Conservation (phyloP, 441 rosid genomes). For the Gossypium davidsonii region DNA sequence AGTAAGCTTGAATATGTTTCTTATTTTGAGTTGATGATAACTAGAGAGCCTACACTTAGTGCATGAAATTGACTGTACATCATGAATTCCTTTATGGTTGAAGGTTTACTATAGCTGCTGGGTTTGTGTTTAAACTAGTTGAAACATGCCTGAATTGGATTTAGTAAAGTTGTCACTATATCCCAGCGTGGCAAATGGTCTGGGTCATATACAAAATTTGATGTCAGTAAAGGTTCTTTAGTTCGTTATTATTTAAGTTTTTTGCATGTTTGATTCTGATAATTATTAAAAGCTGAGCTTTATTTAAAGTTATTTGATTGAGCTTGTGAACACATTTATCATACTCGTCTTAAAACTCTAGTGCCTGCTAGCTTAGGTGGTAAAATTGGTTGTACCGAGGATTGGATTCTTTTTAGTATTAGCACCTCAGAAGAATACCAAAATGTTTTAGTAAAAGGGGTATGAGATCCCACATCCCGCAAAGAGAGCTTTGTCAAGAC, state of each 20-base stretch:
- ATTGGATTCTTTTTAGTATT: neutral
- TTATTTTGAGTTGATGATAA: neutral
- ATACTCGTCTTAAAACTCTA: neutral
- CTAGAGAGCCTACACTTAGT: neutral
- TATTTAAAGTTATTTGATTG: neutral
- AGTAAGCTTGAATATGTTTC: slow-evolving; percentile 19
- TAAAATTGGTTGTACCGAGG: neutral
- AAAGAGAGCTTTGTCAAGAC: neutral
- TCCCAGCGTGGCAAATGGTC: neutral
- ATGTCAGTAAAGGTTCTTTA: neutral
- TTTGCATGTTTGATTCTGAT: neutral
- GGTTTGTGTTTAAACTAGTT: neutral
- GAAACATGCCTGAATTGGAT: slow-evolving; percentile 1
- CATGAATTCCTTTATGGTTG: neutral
- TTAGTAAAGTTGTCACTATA: neutral
- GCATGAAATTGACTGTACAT: neutral
- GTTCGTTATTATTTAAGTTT: neutral
- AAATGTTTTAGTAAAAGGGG: neutral
- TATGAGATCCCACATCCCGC: neutral
- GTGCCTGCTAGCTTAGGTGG: neutral
- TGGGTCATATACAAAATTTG: neutral
- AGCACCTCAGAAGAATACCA: slow-evolving; percentile 2
- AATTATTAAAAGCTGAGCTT: neutral
- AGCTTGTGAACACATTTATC: neutral
- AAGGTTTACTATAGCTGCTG: neutral